Base-by-base conservation (phyloP, 2,329 filamentous ascomycete genomes). In the Phialocephala sp. region DNA sequence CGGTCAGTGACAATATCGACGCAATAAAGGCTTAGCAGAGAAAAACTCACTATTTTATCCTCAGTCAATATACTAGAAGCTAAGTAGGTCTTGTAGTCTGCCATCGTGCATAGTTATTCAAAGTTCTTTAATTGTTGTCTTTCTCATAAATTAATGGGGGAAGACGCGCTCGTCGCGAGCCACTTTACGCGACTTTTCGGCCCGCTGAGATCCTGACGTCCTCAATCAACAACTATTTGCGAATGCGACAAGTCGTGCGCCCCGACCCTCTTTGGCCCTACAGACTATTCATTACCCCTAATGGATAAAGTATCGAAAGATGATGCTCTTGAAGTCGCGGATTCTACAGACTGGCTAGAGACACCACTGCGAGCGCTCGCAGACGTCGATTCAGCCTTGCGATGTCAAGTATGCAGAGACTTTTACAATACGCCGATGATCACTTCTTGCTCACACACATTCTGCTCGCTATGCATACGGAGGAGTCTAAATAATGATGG, bases 321-420 rank as follows among this genome's bases (percentile, higher is more conserved):
- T 52, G 67, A 73, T 56, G 64, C 65, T 22, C 70, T 69, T 67
- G 80, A 83, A 66, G 80, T 94, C 50, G 80, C 90, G 59, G 92
- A 95, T 79, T 89, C 91, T n/a, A 94, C 92, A 61, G 92, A 96
- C 80, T 96, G 92, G 92, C 83, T 93, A 6, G 74, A 81, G 12
- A 96, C 92, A 14, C 85, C 88, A 1, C 82, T 96, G 1, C 80
- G 87, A 18, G 81, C 81, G 15, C 85, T 96, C 62, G 83, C 88
- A 57, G 81, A 86, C 15, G 87, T 99, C 68, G 95, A 99, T 75
- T 89, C 91, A 66, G 89, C 93, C 2, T 84, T 99, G 22, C 92
- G 95, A 72, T 99, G 95, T 79, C 92, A 98, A 79, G 91, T 99
- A 66, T 99, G 95, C 86, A 98, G 98, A 77, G 96, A 99, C 78